Evolutionary conservation across 2,329 filamentous ascomycete genomes (phyloP).

Genomic region (Colletotrichum cereale): DNA sequence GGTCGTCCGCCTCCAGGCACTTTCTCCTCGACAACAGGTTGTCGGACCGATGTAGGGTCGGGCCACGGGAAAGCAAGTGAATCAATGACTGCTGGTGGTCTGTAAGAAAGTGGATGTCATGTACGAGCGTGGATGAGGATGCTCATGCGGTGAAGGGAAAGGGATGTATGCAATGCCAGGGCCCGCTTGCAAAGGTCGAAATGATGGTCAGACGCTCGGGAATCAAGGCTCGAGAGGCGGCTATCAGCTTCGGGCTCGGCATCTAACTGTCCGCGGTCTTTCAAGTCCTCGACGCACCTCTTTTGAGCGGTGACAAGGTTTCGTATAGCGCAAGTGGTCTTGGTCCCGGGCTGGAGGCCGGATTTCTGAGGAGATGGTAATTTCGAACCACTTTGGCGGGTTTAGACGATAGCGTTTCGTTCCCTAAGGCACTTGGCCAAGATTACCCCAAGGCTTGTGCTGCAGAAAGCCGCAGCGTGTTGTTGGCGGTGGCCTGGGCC

Average conservation of each 20-base stretch:
- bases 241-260: neutral
- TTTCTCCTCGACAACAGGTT: neutral
- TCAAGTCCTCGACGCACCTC: neutral
- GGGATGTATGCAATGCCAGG: neutral
- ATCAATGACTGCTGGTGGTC: neutral
- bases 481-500: neutral
- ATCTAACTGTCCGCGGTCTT: neutral
- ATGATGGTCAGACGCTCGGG: neutral
- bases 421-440: neutral
- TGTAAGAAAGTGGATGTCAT: slow-evolving; percentile 11
- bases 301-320: slow-evolving; percentile 24
- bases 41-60: neutral
- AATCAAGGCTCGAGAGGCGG: neutral
- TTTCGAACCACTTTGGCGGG: neutral
- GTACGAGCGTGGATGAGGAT: slow-evolving; percentile 5
- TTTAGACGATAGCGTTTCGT: no score
- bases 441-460: neutral
- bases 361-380: slow-evolving; percentile 8
- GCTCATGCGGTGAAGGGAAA: slow-evolving; percentile 22
- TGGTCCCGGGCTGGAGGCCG: slow-evolving; percentile 18
- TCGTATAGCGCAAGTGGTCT: slow-evolving; percentile 16
- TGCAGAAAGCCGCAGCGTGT: neutral
- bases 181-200: slow-evolving; percentile 11
- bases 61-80: slow-evolving; percentile 7
- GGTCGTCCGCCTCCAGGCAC: neutral